Evolutionary conservation across 1,139 yeast species (phyloP).

Genomic region (Yamadazyma diospyri): DNA sequence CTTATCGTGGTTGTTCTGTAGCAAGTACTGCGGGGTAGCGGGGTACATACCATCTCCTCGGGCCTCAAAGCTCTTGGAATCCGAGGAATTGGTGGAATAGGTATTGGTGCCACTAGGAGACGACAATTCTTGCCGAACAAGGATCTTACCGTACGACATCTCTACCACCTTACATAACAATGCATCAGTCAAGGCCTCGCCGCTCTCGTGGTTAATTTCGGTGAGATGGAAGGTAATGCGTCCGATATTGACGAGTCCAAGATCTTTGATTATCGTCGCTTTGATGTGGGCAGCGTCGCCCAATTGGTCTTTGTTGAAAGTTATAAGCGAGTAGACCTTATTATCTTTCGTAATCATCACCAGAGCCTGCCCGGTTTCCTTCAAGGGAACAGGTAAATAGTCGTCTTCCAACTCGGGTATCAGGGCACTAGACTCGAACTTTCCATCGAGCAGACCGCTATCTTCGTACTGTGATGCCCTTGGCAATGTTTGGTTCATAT

Average conservation of each 20-base stretch:
- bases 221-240: slow-evolving; percentile 59
- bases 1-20: slow-evolving; percentile 37
- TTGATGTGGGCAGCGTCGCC: slow-evolving; percentile 17
- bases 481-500: slow-evolving; percentile 13
- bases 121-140: slow-evolving; percentile 38
- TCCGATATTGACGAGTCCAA: slow-evolving; percentile 42
- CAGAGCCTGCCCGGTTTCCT: slow-evolving; percentile 8
- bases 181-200: slow-evolving; percentile 54
- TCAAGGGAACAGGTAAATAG: slow-evolving; percentile 27
- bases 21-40: slow-evolving; percentile 58
- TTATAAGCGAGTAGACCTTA: slow-evolving; percentile 19
- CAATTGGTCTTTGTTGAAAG: slow-evolving; percentile 10
- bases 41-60: slow-evolving; percentile 45
- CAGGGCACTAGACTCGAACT: slow-evolving; percentile 8
- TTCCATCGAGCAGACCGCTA: slow-evolving; percentile 3
- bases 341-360: slow-evolving; percentile 59
- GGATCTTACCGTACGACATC: slow-evolving; percentile 38
- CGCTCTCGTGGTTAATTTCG: slow-evolving; percentile 64
- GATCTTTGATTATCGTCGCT: slow-evolving; percentile 38
- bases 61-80: slow-evolving; percentile 47
- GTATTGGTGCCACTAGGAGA: slow-evolving; percentile 32
- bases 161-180: slow-evolving; percentile 31
- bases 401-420: slow-evolving; percentile 19
- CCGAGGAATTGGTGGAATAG: slow-evolving; percentile 43
- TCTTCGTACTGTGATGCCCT: slow-evolving; percentile 10